These are phyloP conservation scores for Umbelopsis sp. DNA, from an alignment of 371 early-diverging fungal genomes.

Conservation along the genomic window DNA sequence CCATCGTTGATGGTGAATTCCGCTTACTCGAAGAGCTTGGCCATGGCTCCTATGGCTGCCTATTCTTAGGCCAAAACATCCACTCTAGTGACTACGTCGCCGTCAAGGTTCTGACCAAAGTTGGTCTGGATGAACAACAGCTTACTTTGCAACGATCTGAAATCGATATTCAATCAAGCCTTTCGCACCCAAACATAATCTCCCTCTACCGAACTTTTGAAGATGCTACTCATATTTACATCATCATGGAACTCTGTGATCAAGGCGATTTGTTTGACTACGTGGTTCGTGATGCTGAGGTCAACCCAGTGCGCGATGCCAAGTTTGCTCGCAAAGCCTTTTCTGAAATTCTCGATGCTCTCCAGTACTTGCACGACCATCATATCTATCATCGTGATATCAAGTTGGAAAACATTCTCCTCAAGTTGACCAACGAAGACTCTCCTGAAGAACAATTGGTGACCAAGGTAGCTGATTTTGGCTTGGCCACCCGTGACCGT, in stretches of 20 bases:
- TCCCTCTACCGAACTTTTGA: conserved; percentile 53
- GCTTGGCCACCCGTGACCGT: conserved; percentile 73
- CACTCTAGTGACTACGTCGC: conserved; percentile 52
- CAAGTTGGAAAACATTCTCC: conserved; percentile 79
- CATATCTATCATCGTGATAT: conserved; percentile 76
- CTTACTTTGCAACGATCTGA: conserved; percentile 72
- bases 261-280: conserved; percentile 64
- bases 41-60: conserved; percentile 61
- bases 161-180: conserved; percentile 67
- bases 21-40: conserved; percentile 59
- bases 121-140: conserved; percentile 59
- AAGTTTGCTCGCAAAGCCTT: conserved; percentile 43
- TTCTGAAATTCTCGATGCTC: conserved; percentile 54
- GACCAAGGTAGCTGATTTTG: conserved; percentile 84
- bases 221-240: conserved; percentile 45
- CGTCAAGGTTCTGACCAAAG: conserved; percentile 72
- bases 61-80: conserved; percentile 54
- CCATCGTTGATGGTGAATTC: conserved; percentile 42
- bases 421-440: conserved; percentile 35
- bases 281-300: conserved; percentile 39
- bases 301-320: conserved; percentile 38
- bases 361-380: conserved; percentile 55
- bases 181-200: conserved; percentile 70
- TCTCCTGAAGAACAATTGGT: conserved; percentile 33
- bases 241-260: conserved; percentile 65